These are phyloP conservation scores for Xylaria arbuscula DNA, from an alignment of 2,329 filamentous ascomycete genomes.

Conservation along the genomic window DNA sequence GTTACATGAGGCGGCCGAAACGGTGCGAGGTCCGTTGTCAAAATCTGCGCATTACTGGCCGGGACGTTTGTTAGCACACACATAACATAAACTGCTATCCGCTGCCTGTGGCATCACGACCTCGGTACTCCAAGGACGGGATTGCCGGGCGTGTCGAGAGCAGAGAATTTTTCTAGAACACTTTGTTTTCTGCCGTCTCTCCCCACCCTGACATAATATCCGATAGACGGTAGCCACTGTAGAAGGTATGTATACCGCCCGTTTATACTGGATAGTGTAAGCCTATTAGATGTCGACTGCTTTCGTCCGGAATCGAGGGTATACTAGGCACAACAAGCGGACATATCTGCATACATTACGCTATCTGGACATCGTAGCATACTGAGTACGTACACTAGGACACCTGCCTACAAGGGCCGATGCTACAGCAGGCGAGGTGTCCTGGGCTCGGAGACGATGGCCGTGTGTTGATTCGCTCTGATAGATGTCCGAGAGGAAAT, in stretches of 20 bases:
- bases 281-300: neutral
- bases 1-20: slow-evolving; percentile 30
- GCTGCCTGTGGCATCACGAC: slow-evolving; percentile 5
- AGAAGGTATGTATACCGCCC: neutral
- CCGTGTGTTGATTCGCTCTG: slow-evolving; percentile 12
- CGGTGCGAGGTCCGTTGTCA: slow-evolving; percentile 27
- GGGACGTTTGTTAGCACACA: neutral
- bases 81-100: neutral
- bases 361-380: neutral
- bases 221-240: neutral
- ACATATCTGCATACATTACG: neutral
- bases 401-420: neutral
- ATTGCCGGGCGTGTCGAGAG: slow-evolving; percentile 29
- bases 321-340: neutral
- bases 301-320: neutral
- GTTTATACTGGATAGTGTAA: neutral
- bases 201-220: neutral
- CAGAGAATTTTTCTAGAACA: slow-evolving; percentile 20
- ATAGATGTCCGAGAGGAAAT: slow-evolving; percentile 21
- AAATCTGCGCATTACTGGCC: slow-evolving; percentile 2
- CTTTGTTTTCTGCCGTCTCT: slow-evolving; percentile 4
- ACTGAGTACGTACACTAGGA: neutral
- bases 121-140: slow-evolving; percentile 28
- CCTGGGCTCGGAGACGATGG: neutral
- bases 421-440: slow-evolving; percentile 2